Evolutionary conservation across 805 yeast species (phyloP).

Genomic region (Huiozyma naganishii): DNA sequence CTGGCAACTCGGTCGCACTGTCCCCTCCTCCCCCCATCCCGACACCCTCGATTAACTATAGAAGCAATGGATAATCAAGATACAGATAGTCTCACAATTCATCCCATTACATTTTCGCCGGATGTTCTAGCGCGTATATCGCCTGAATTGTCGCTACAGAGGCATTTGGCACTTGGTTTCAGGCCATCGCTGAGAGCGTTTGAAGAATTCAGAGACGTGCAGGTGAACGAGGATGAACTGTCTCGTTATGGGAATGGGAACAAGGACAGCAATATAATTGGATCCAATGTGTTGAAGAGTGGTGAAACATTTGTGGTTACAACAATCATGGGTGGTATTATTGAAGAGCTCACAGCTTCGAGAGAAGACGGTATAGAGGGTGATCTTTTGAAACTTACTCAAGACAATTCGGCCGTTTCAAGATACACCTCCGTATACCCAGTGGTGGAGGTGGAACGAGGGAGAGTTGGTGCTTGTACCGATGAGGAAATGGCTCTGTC

Average conservation of each 20-base stretch:
- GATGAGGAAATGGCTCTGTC: conserved; percentile 74
- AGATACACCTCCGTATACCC: conserved; percentile 47
- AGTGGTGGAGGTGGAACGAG: conserved; percentile 64
- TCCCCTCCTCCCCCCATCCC: too few species aligned
- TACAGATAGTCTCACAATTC: conserved; percentile 16
- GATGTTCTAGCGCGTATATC: conserved; percentile 74
- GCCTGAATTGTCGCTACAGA: conserved; percentile 71
- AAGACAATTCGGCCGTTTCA: conserved; percentile 15
- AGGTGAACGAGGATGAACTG: conserved; percentile 31
- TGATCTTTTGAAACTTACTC: conserved; percentile 9
- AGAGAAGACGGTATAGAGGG: conserved; percentile 34
- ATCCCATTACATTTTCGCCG: conserved; percentile 62
- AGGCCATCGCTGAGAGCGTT: conserved; percentile 67
- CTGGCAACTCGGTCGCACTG: too few species aligned
- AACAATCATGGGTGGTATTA: conserved; percentile 55
- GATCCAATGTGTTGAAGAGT: conserved; percentile 56
- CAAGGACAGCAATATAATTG: conserved; percentile 33
- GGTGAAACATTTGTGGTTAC: conserved; percentile 71
- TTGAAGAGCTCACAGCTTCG: conserved; percentile 41
- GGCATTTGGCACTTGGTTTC: conserved; percentile 63
- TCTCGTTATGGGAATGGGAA: conserved; percentile 31
- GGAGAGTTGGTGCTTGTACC: conserved; percentile 70
- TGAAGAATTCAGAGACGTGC: conserved; percentile 58
- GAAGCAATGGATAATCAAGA: too few species aligned
- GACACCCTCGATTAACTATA: too few species aligned